phyloP scores from a whole-genome alignment of 257 asterid genomes.

The Solanum boliviense region DNA sequence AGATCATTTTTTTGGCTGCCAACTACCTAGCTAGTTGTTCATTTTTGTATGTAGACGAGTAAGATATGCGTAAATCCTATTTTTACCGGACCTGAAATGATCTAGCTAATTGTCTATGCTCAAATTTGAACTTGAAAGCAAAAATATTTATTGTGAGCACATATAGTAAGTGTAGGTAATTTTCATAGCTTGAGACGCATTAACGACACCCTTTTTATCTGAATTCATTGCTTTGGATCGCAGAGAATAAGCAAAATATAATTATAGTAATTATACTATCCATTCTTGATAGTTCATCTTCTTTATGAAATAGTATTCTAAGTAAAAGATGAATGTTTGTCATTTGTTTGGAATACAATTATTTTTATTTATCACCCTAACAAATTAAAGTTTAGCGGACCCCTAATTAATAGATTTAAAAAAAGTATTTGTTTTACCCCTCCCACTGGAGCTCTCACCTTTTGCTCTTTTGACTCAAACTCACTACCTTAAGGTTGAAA shows the following conservation, averaged over 20 bases:
- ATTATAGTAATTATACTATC: too few relatives aligned
- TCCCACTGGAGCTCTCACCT: too few relatives aligned
- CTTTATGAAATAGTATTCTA: not conserved
- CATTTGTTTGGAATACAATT: not conserved
- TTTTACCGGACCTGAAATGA: too few relatives aligned
- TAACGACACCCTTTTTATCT: too few relatives aligned
- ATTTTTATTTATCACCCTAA: not conserved
- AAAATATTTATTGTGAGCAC: too few relatives aligned
- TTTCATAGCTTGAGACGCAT: too few relatives aligned
- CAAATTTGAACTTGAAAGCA: too few relatives aligned
- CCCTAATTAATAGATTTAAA: not conserved
- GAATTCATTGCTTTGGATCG: not conserved
- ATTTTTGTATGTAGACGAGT: not conserved
- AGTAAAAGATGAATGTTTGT: not conserved
- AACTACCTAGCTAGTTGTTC: too few relatives aligned
- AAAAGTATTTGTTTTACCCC: not conserved
- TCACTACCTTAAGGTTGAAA: too few relatives aligned
- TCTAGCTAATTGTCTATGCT: too few relatives aligned
- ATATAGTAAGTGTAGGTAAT: too few relatives aligned
- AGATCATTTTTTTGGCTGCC: not conserved
- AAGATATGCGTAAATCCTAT: not conserved
- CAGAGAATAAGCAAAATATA: not conserved
- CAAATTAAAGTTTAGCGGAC: not conserved
- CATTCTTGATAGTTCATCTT: not conserved
- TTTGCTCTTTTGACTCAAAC: too few relatives aligned